phyloP scores from a whole-genome alignment of 345 rosid species.

The Sonneratia caseolaris region DNA sequence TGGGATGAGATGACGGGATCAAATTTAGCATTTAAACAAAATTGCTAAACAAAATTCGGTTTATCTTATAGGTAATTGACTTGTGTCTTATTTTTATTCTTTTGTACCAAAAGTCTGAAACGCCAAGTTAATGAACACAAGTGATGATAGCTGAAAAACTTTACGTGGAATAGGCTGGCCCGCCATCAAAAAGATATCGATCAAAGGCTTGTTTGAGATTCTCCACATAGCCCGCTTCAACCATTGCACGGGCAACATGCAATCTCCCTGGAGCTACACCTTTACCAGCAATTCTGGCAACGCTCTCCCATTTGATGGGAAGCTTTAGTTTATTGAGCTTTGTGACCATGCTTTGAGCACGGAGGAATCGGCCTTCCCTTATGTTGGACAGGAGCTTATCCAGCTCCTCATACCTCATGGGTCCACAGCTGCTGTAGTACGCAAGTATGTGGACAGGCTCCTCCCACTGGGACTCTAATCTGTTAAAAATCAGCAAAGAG shows the following conservation, averaged over 20 bases:
- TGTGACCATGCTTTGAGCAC: constrained; percentile 69
- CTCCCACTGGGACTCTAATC: constrained; percentile 41
- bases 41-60: background rate
- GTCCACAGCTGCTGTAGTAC: constrained; percentile 86
- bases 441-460: constrained; percentile 96
- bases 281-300: constrained; percentile 71
- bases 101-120: background rate
- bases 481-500: constrained; percentile 9
- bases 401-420: constrained; percentile 46
- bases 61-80: background rate
- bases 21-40: background rate
- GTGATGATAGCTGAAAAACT: constrained; percentile 2
- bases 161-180: constrained; percentile 90
- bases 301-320: constrained; percentile 85
- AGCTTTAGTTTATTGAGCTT: constrained; percentile 76
- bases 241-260: constrained; percentile 92
- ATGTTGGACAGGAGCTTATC: constrained; percentile 59
- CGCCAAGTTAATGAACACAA: background rate
- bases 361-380: constrained; percentile 78
- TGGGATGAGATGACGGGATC: too few species aligned
- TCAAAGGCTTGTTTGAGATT: constrained; percentile 79
- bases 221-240: constrained; percentile 86
- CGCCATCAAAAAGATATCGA: constrained; percentile 75
- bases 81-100: background rate
- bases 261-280: constrained; percentile 94